Evolutionary conservation across 768 basidiomycete species (phyloP), one percentile per base, ranked within the genome.

Genomic region (Mycena haematopus): DNA sequence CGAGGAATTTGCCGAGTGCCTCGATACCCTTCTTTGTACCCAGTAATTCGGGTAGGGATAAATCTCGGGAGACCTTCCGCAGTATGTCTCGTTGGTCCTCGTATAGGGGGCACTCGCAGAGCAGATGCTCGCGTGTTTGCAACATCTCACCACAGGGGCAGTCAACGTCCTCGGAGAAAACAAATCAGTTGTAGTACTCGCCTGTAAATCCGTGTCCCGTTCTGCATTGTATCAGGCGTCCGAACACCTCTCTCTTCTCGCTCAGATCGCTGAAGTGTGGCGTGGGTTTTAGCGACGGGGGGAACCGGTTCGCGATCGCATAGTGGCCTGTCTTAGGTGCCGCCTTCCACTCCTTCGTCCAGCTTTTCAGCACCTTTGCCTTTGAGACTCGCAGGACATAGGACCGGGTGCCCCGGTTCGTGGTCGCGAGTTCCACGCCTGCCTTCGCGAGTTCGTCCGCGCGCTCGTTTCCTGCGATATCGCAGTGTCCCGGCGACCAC

Each of bases 401-500:
- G 19, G 40, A 19, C 5, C 40, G 40, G 5, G 40, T 42, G 5
- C 40, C 40, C 5, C 19, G 5, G 5, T 11, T 11, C 40, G 19
- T 42, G 5, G 40, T 42, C 40, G 40, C 19, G 6, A 19, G 40
- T n/a, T 42, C 19, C n/a, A 19, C 40, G 2, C 40, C 40, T 4
- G 17, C 40, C n/a, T 42, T 42, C n/a, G 40, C 40, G 2, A 42
- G 40, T 21, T 27, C 27, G 47, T 49, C 46, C 11, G 25, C 46
- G 2, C 25, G 46, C 17, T 49, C 46, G 25, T 49, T 49, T 14
- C 46, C 25, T 1, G 8, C 25, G 46, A 49, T 49, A 3, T 49
- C 46, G 46, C 46, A 51, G 50, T 51, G 50, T 6, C 50, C 50
- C 15, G 50, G 50, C 19, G 31, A 51, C 50, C 50, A 51, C 10